These are phyloP conservation scores for Intubia oerlemansii DNA, from an alignment of 2,329 filamentous ascomycete species.

Conservation along the genomic window DNA sequence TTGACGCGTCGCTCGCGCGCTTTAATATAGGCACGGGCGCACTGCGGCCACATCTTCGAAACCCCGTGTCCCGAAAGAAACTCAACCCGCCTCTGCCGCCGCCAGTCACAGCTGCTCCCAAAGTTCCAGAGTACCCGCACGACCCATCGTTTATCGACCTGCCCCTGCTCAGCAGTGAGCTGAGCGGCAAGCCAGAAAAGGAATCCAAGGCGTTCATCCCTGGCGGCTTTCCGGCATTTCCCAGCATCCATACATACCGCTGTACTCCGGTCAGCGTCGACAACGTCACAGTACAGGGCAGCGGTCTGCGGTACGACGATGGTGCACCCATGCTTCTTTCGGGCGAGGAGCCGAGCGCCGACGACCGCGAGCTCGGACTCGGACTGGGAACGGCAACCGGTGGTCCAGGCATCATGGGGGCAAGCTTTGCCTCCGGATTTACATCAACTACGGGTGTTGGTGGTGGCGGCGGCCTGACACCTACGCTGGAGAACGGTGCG, in stretches of 20 bases:
- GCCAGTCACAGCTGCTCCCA: background rate
- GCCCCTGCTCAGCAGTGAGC: constrained; percentile 27
- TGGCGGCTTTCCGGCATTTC: constrained; percentile 35
- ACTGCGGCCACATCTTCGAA: constrained; percentile 33
- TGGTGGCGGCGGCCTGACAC: background rate
- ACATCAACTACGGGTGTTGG: too few species aligned
- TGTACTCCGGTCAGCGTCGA: constrained; percentile 28
- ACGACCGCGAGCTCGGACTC: constrained; percentile 2
- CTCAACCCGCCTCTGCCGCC: background rate
- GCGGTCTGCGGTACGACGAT: constrained; percentile 11
- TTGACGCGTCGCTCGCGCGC: constrained; percentile 27
- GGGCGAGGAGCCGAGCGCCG: constrained; percentile 12
- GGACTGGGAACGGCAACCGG: too few species aligned
- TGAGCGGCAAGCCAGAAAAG: constrained; percentile 37
- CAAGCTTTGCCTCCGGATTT: too few species aligned
- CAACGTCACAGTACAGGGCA: constrained; percentile 12
- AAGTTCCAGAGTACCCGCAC: background rate
- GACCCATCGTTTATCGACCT: constrained; percentile 11
- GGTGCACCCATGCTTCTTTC: constrained; percentile 8
- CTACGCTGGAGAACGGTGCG: background rate
- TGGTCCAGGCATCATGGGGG: too few species aligned
- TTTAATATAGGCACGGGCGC: constrained; percentile 29
- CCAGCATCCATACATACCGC: constrained; percentile 41
- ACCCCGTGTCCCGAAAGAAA: constrained; percentile 22
- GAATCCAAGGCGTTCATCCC: constrained; percentile 34